Evolutionary conservation across 345 rosid genomes (phyloP).

Genomic region (Microcos paniculata): DNA sequence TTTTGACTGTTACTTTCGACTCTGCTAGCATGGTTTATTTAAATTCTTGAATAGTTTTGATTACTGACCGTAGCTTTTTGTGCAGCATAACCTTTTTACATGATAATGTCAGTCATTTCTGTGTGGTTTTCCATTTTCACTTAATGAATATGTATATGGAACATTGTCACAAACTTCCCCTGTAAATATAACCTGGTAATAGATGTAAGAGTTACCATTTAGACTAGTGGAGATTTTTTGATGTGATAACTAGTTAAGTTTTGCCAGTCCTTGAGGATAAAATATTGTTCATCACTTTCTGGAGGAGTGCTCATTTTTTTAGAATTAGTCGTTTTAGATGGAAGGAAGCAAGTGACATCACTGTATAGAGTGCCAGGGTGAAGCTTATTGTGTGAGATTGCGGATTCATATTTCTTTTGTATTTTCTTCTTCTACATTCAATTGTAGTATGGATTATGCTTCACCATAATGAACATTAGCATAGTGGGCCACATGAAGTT

Average conservation of each 20-base stretch:
- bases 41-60: not conserved
- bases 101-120: not conserved
- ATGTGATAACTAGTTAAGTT: not conserved
- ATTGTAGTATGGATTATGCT: not conserved
- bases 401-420: not conserved
- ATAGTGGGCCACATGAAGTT: not conserved
- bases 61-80: not conserved
- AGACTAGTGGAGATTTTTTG: not conserved
- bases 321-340: not conserved
- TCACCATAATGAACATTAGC: not conserved
- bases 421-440: not conserved
- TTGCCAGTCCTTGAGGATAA: not conserved
- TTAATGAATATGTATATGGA: not conserved
- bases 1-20: not conserved
- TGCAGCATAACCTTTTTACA: not conserved
- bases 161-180: not conserved
- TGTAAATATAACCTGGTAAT: not conserved
- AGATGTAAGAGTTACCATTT: not conserved
- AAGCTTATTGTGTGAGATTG: not conserved
- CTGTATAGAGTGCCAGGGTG: conserved; percentile 3
- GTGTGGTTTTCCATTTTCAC: not conserved
- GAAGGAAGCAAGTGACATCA: not conserved
- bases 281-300: not conserved
- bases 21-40: not conserved
- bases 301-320: not conserved